Conservation (phyloP, 176 grass and related monocot species). For the Pontederia crassipes region DNA sequence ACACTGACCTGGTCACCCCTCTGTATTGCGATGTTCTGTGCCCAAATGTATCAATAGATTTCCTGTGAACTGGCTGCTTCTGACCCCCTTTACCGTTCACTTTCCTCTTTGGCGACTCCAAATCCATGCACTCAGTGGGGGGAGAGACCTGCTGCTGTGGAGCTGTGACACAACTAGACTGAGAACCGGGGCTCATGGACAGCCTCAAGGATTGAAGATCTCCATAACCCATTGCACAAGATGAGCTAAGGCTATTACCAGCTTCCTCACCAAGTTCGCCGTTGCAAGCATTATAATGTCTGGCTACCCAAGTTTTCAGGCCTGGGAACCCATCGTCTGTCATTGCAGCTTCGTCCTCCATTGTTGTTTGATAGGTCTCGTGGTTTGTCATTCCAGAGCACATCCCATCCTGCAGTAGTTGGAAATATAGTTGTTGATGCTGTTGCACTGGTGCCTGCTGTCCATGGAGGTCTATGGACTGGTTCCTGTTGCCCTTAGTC, state of each 20-base stretch:
- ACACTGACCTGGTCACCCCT: slow-evolving; percentile 78
- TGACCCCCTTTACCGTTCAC: slow-evolving; percentile 50
- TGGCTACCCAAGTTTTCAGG: slow-evolving; percentile 39
- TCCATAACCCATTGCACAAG: slow-evolving; percentile 20
- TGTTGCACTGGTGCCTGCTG: slow-evolving; percentile 16
- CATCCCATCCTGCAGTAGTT: slow-evolving; percentile 54
- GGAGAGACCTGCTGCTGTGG: slow-evolving; percentile 32
- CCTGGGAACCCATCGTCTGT: slow-evolving; percentile 12
- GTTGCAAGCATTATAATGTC: slow-evolving; percentile 24
- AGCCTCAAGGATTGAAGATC: slow-evolving; percentile 63
- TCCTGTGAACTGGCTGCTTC: slow-evolving; percentile 75
- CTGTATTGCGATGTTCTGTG: slow-evolving; percentile 92
- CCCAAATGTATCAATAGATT: slow-evolving; percentile 93
- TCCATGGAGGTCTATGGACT: slow-evolving; percentile 3
- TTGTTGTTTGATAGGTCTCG: slow-evolving; percentile 22
- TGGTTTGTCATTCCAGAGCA: slow-evolving; percentile 30
- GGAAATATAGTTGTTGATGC: slow-evolving; percentile 34
- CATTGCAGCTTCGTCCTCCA: slow-evolving; percentile 41
- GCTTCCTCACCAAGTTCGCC: slow-evolving; percentile 17
- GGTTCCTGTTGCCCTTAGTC: slow-evolving; percentile 7
- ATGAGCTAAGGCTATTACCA: not conserved
- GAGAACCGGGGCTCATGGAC: slow-evolving; percentile 82
- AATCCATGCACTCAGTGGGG: slow-evolving; percentile 16
- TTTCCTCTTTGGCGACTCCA: slow-evolving; percentile 45
- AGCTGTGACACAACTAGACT: slow-evolving; percentile 55